phyloP scores from a whole-genome alignment of 2,329 filamentous ascomycete species.

The Grosmannia huntii region DNA sequence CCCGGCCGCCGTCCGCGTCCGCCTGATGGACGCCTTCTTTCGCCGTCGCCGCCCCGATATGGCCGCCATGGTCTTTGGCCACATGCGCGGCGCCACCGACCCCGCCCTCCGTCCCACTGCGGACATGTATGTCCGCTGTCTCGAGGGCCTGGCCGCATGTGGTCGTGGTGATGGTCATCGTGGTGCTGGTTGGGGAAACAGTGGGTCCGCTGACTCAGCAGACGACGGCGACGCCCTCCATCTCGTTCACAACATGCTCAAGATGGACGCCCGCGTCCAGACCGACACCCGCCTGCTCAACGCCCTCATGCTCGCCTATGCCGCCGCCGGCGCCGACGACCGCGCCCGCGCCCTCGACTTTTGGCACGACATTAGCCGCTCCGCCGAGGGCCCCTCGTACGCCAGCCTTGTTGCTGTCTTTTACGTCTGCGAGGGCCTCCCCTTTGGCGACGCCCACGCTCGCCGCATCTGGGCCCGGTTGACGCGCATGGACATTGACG shows the following conservation, averaged over 20 bases:
- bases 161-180: no score
- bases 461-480: conserved; percentile 60
- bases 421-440: conserved; percentile 55
- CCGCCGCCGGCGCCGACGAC: conserved; percentile 54
- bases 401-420: conserved; percentile 71
- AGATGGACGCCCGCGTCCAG: conserved; percentile 75
- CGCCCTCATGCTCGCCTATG: conserved; percentile 76
- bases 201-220: no score
- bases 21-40: conserved; percentile 76
- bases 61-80: conserved; percentile 74
- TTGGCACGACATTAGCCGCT: conserved; percentile 74
- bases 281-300: conserved; percentile 68
- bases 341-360: conserved; percentile 58
- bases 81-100: conserved; percentile 74
- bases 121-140: conserved; percentile 65
- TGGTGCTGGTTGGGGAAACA: no score
- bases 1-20: conserved; percentile 49
- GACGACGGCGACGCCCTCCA: conserved; percentile 19
- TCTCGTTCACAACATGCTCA: conserved; percentile 83
- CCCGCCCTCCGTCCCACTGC: conserved; percentile 50
- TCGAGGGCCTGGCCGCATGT: conserved; percentile 56
- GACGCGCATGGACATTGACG: conserved; percentile 61
- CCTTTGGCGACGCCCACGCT: conserved; percentile 45
- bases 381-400: conserved; percentile 75
- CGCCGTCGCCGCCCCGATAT: conserved; percentile 64